phyloP scores from a whole-genome alignment of 2,329 filamentous ascomycete species.

The Truncatella angustata region DNA sequence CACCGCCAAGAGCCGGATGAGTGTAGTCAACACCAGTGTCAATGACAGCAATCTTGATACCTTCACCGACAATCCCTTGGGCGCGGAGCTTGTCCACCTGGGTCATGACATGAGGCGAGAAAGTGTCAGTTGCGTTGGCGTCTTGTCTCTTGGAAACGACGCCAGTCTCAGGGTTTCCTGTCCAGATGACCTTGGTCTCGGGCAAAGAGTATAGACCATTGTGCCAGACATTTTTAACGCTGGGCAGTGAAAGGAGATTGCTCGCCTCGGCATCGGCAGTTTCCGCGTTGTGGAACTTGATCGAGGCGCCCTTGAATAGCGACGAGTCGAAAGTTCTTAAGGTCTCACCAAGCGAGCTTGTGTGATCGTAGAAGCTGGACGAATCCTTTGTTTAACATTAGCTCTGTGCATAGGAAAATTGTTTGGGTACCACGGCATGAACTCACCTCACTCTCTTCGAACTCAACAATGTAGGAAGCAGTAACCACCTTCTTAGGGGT shows the following conservation, averaged over 20 bases:
- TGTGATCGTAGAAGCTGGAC: constrained; percentile 35
- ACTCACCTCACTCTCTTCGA: constrained; percentile 47
- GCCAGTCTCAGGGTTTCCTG: constrained; percentile 31
- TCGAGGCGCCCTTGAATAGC: constrained; percentile 54
- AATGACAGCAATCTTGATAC: constrained; percentile 52
- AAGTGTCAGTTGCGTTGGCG: constrained; percentile 33
- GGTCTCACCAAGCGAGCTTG: constrained; percentile 38
- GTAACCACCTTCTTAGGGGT: constrained; percentile 25
- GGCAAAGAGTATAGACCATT: constrained; percentile 45
- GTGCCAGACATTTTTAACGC: constrained; percentile 49
- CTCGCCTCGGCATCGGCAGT: constrained; percentile 40
- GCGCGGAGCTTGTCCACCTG: constrained; percentile 53
- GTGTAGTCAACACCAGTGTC: constrained; percentile 61
- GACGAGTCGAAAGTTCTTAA: constrained; percentile 49
- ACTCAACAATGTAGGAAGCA: constrained; percentile 53
- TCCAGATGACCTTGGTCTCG: constrained; percentile 42
- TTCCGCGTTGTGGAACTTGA: constrained; percentile 48
- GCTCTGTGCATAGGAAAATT: neutral
- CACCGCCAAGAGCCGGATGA: constrained; percentile 62
- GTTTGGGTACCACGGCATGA: neutral
- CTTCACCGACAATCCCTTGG: constrained; percentile 46
- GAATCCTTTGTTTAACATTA: constrained; percentile 32
- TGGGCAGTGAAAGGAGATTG: constrained; percentile 39
- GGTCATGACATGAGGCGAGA: constrained; percentile 54
- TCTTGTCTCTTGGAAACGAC: constrained; percentile 30